Evolutionary conservation across 495 filamentous ascomycete genomes (phyloP), one percentile per base, ranked within the genome.

Genomic region (Daldinia grandis): DNA sequence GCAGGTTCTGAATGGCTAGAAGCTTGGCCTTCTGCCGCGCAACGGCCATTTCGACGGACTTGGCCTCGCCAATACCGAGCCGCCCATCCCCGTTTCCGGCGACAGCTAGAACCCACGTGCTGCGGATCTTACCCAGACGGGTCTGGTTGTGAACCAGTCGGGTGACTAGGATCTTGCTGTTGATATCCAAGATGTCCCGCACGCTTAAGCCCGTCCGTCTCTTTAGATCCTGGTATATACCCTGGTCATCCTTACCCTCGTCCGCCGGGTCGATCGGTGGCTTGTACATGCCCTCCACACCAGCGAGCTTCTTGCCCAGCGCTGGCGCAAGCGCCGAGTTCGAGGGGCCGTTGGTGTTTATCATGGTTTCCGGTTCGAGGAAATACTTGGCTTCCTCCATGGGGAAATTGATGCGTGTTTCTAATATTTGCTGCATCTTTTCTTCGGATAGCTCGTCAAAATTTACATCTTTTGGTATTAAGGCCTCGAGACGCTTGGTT

Each of bases 61-160:
- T 98, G 51, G 91, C 93, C 80, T 94, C 90, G 15, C 96, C 95
- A 60, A 98, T 85, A 8, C 95, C 95, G 49, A 99, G 74, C 74
- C 95, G 83, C 24, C 95, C 95, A 61, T 95, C 86, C 35, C 85
- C 83, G 76, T 98, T 96, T 50, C 95, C 95, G 5, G 93, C 93
- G 53, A 97, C 85, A 5, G 87, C 86, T 44, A 97, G 80, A 66
- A 83, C 79, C 76, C 94, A 95, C 9, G 84, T 65, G 74, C 87
- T 89, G 57, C 80, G 80, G 59, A 98, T 88, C 86, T 98, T 99
- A 72, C 95, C 95, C 80, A 99, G 87, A 82, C 93, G 92, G 30
- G 96, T 98, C 86, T 97, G 94, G 80, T 99, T 99, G 66, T 86
- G 82, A 50, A 99, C 96, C 1, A 76, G 76, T 73, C 94, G 91